Percentiles rank a stretch among this genome's conserved stretches.
phyloP scores from a whole-genome alignment of 2,329 filamentous ascomycete species.

The Ramichloridium luteum region DNA sequence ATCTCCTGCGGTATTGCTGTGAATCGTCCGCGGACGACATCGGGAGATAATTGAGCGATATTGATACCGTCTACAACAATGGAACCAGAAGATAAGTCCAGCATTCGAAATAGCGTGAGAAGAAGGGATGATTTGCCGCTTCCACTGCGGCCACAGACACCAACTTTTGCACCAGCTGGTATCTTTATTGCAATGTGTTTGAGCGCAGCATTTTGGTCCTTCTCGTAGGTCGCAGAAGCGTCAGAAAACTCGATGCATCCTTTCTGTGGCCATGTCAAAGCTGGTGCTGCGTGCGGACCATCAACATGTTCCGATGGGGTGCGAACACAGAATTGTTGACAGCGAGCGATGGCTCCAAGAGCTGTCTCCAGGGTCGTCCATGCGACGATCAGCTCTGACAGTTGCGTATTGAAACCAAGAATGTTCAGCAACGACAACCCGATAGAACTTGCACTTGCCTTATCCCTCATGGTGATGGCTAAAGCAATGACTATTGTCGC shows the following conservation, averaged over 20 bases:
- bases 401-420: conserved; percentile 40
- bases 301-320: conserved; percentile 41
- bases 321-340: conserved; percentile 39
- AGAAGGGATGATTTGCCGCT: conserved; percentile 43
- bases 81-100: conserved; percentile 32
- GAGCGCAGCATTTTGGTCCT: background rate
- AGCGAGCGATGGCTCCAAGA: conserved; percentile 44
- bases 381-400: conserved; percentile 38
- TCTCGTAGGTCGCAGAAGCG: conserved; percentile 30
- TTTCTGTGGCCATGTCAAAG: conserved; percentile 63
- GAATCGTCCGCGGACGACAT: conserved; percentile 35
- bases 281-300: conserved; percentile 47
- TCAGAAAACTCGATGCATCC: conserved; percentile 62
- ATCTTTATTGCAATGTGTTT: conserved; percentile 20
- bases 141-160: conserved; percentile 43
- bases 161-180: conserved; percentile 36
- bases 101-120: conserved; percentile 37
- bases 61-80: conserved; percentile 39
- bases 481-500: conserved; percentile 19
- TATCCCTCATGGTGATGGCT: conserved; percentile 26
- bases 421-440: conserved; percentile 44
- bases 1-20: conserved; percentile 30
- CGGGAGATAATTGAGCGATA: conserved; percentile 31
- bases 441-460: conserved; percentile 26
- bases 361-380: conserved; percentile 49